Conservation (phyloP, 2,329 filamentous ascomycete genomes). For the Bimuria novae-zelandiae region DNA sequence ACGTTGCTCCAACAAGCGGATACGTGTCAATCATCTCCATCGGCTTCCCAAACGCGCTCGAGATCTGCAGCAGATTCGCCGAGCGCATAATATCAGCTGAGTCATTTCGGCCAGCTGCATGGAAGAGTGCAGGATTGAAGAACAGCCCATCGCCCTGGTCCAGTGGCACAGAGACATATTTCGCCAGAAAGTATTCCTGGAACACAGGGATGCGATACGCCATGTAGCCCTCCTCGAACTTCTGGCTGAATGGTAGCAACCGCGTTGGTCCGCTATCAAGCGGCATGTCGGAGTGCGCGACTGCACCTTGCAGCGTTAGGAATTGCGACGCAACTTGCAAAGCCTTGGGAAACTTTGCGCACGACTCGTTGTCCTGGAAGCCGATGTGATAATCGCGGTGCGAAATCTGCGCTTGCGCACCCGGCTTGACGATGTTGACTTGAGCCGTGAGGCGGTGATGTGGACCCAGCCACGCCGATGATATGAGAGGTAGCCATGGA, state of each 20-base stretch:
- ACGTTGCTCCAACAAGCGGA: constrained; percentile 54
- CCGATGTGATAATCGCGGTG: constrained; percentile 70
- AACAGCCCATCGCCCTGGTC: constrained; percentile 64
- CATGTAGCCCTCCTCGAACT: constrained; percentile 61
- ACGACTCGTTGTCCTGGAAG: constrained; percentile 58
- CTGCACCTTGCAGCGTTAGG: constrained; percentile 66
- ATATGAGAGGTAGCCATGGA: constrained; percentile 60
- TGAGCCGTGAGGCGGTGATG: constrained; percentile 65
- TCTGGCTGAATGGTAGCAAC: constrained; percentile 65
- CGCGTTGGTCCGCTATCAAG: constrained; percentile 63
- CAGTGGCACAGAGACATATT: constrained; percentile 59
- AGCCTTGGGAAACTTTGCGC: constrained; percentile 54
- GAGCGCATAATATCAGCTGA: constrained; percentile 50
- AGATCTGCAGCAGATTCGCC: constrained; percentile 43
- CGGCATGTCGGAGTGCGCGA: constrained; percentile 67
- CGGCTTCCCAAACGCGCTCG: constrained; percentile 60
- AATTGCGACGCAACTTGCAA: constrained; percentile 61
- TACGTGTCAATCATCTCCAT: constrained; percentile 65
- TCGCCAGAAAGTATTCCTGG: constrained; percentile 57
- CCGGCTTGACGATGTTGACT: constrained; percentile 66
- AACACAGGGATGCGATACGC: constrained; percentile 61
- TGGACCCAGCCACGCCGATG: constrained; percentile 63
- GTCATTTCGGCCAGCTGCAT: too few species aligned
- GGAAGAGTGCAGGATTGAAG: constrained; percentile 67
- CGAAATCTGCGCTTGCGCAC: constrained; percentile 60